A percentile compares a stretch with the other conserved stretches of the same genome.
Evolutionary conservation across 2,329 filamentous ascomycete genomes (phyloP).

Genomic region (Fusarium oxysporum): DNA sequence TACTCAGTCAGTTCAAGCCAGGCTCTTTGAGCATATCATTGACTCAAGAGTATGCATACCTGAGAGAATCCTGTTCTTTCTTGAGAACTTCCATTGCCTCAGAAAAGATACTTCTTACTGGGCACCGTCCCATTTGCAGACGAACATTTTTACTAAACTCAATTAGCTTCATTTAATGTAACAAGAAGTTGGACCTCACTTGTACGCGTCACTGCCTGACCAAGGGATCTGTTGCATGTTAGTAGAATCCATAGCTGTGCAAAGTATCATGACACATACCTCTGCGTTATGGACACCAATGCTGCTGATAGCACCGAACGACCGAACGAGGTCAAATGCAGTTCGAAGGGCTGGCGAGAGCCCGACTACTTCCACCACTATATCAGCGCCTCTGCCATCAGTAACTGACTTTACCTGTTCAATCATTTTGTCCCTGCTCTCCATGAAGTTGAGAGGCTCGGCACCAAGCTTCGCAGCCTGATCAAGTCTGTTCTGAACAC

Average conservation of each 20-base stretch:
- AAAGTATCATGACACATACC: conserved; percentile 53
- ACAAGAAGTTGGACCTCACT: conserved; percentile 49
- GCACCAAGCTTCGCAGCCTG: conserved; percentile 80
- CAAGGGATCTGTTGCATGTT: conserved; percentile 68
- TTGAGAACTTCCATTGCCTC: conserved; percentile 73
- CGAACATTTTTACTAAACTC: conserved; percentile 73
- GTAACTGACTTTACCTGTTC: conserved; percentile 79
- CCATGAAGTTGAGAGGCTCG: conserved; percentile 83
- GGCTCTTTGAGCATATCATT: background rate
- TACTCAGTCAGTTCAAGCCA: background rate
- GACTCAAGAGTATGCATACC: conserved; percentile 59
- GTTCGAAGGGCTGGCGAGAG: conserved; percentile 75
- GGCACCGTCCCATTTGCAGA: conserved; percentile 82
- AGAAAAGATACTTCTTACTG: conserved; percentile 76
- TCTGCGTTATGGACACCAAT: conserved; percentile 82
- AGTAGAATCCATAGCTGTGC: background rate
- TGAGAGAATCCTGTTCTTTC: conserved; percentile 72
- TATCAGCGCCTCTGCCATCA: conserved; percentile 83
- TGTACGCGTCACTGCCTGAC: conserved; percentile 71
- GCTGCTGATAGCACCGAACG: conserved; percentile 78
- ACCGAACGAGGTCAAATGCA: conserved; percentile 76
- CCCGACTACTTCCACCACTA: conserved; percentile 84
- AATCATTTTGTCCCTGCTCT: conserved; percentile 72
- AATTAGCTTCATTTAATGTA: conserved; percentile 17
- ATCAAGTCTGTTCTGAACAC: conserved; percentile 78